Evolutionary conservation across 345 rosid genomes (phyloP).

Genomic region (Ricinus communis): DNA sequence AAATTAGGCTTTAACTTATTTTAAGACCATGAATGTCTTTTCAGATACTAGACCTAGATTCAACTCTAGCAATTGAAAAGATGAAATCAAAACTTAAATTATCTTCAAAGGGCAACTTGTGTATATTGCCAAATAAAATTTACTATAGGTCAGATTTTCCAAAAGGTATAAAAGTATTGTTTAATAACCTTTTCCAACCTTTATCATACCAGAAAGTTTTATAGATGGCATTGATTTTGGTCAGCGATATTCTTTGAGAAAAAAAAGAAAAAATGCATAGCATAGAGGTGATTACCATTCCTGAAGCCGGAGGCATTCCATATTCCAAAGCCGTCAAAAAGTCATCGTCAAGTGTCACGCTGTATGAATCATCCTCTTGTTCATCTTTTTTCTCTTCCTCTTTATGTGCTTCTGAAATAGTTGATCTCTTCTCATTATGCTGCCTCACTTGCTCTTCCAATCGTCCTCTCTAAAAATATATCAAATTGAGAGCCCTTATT

Average conservation of each 20-base stretch:
- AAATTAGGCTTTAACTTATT: too few species aligned
- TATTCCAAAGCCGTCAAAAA: slow-evolving; percentile 90
- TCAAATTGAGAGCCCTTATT: background rate
- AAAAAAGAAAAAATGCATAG: background rate
- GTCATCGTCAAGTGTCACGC: slow-evolving; percentile 94
- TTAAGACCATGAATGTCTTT: too few species aligned
- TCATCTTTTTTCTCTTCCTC: slow-evolving; percentile 39
- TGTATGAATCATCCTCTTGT: slow-evolving; percentile 66
- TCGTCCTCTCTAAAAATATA: slow-evolving; percentile 61
- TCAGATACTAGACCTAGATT: too few species aligned
- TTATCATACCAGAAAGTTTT: background rate
- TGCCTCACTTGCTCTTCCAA: slow-evolving; percentile 94
- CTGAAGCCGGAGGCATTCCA: slow-evolving; percentile 99
- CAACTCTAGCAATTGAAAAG: too few species aligned
- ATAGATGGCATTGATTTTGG: background rate
- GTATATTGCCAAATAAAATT: background rate
- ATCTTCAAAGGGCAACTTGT: background rate
- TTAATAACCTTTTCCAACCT: background rate
- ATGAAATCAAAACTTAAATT: background rate
- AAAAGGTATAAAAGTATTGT: too few species aligned
- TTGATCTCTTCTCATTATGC: slow-evolving; percentile 74
- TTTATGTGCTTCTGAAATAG: slow-evolving; percentile 30
- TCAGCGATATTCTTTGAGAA: background rate
- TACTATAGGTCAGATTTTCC: background rate
- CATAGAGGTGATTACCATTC: slow-evolving; percentile 60